A percentile compares a stretch with the other conserved stretches of the same genome.
phyloP scores from a whole-genome alignment of 306 rosid genomes.

The Cercis canadensis region DNA sequence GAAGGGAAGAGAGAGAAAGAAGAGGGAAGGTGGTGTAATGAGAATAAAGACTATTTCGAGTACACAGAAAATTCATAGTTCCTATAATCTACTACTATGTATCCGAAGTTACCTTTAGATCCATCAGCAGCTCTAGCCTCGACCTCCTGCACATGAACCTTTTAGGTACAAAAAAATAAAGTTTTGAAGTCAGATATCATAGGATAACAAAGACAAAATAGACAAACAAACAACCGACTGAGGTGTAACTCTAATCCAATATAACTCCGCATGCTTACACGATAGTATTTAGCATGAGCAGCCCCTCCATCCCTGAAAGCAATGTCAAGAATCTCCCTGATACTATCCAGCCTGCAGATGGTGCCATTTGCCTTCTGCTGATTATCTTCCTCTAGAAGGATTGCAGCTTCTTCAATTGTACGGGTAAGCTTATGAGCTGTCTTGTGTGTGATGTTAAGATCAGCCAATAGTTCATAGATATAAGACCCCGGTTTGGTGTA shows the following conservation, averaged over 20 bases:
- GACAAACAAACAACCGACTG: constrained; percentile 34
- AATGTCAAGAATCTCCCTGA: constrained; percentile 64
- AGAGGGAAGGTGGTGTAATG: not conserved
- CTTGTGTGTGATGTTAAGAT: constrained; percentile 75
- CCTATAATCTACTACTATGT: constrained; percentile 28
- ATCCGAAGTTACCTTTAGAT: constrained; percentile 62
- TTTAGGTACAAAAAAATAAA: constrained; percentile 35
- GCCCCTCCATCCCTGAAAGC: constrained; percentile 66
- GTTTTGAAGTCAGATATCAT: constrained; percentile 38
- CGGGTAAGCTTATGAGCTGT: constrained; percentile 59
- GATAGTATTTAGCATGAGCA: constrained; percentile 76
- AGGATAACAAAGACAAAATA: constrained; percentile 26
- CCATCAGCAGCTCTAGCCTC: constrained; percentile 68
- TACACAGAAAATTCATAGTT: constrained; percentile 1
- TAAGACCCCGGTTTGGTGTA: constrained; percentile 88
- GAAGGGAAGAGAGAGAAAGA: not conserved
- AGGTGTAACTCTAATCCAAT: constrained; percentile 23
- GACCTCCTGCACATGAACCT: constrained; percentile 89
- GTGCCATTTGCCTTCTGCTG: constrained; percentile 62
- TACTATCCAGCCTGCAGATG: constrained; percentile 74
- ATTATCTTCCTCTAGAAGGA: constrained; percentile 83
- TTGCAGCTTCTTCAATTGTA: constrained; percentile 65
- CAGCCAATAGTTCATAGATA: constrained; percentile 79
- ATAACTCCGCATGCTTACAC: constrained; percentile 55
- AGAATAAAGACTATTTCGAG: constrained; percentile 12